These are phyloP conservation scores for Ophiostoma novo-ulmi DNA, from an alignment of 2,329 filamentous ascomycete species.

Conservation along the genomic window DNA sequence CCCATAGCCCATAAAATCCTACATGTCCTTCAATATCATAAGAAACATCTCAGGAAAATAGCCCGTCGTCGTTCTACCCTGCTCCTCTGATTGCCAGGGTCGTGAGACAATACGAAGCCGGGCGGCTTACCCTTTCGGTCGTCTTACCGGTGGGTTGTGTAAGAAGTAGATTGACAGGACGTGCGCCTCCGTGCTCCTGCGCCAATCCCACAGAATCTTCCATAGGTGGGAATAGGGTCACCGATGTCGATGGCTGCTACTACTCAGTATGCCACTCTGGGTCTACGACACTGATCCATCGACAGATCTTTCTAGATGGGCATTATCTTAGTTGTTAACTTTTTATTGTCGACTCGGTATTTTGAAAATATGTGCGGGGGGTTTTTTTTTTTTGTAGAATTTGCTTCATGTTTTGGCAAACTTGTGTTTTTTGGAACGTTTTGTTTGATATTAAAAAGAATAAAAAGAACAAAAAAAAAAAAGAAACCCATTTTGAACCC, in stretches of 20 bases:
- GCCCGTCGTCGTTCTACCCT: neutral
- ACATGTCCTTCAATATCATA: no score
- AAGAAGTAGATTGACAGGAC: neutral
- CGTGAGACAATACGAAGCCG: constrained; percentile 9
- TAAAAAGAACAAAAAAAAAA: no score
- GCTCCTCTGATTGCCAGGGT: neutral
- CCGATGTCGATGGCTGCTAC: neutral
- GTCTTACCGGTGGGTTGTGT: neutral
- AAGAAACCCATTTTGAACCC: no score
- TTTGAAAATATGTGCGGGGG: neutral
- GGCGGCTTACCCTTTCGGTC: constrained; percentile 2
- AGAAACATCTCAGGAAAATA: no score
- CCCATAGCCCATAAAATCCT: no score
- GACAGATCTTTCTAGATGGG: neutral
- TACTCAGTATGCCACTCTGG: neutral
- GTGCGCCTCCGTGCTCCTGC: neutral
- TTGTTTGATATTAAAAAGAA: no score
- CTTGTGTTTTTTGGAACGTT: no score
- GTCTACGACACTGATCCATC: neutral
- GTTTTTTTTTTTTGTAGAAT: neutral
- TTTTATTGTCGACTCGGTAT: neutral
- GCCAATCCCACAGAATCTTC: constrained; percentile 4
- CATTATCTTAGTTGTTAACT: neutral
- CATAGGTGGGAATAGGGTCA: neutral
- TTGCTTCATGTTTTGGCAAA: no score